Evolutionary conservation across 371 early-diverging fungal genomes (phyloP), one percentile per base, ranked within the genome.

Genomic region (Mucor lusitanicus): DNA sequence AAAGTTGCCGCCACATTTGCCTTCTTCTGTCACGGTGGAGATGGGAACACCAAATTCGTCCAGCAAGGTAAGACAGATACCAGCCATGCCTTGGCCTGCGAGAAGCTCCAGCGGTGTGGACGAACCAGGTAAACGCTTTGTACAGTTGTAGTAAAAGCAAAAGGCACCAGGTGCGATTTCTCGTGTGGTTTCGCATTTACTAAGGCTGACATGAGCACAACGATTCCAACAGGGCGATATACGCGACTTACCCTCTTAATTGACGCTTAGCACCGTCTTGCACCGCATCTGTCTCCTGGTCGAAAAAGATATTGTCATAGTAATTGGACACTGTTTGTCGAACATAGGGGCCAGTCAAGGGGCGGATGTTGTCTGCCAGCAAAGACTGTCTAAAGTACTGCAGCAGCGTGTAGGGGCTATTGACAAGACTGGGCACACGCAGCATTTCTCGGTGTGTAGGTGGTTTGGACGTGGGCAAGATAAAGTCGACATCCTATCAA

Each of bases 11-110:
- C 63, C 54, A 32, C 37, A 46, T 17, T 33, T 44, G 17, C 55
- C 30, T 21, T 72, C 63, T 54, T 65, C 56, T 56, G 67, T 68
- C 30, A 72, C 57, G 9, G 74, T 70, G 6, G 69, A 66, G 15
- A 79, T 73, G 3, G 87, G 84, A 39, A 62, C 58, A 27, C 79
- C 71, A 3, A 76, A 63, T 1, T 75, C 74, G 54, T 88, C 83
- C 1, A 90, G 55, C 19, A 92, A 65, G 12, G 90, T 89, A 1
- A 94, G 61, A 48, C 84, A 88, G 11, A 94, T 82, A 23, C 89
- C 89, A 0, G 90, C 90, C 27, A 93, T 75, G 9, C 95, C 95
- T 73, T 88, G 83, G 3, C 95, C 95, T 12, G 68, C 78, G 11
- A 69, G 44, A 28, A 78, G 44, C 63, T 82, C 82, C 12, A 82